Evolutionary conservation across 2,329 filamentous ascomycete genomes (phyloP).

Genomic region (Boeremia exigua): DNA sequence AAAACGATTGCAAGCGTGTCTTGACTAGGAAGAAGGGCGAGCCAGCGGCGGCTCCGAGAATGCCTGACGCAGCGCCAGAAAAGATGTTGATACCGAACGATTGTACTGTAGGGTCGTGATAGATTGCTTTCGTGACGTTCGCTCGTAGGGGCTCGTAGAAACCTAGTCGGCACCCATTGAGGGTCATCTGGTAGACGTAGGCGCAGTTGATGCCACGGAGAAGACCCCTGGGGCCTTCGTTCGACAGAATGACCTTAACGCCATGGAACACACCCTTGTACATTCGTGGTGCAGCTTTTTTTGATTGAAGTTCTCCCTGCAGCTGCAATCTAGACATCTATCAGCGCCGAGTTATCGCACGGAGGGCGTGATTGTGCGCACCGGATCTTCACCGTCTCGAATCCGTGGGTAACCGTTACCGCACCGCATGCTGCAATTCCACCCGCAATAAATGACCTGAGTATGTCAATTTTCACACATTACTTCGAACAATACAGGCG

Average conservation of each 20-base stretch:
- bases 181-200: slow-evolving; percentile 94
- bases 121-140: slow-evolving; percentile 70
- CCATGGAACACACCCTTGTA: slow-evolving; percentile 93
- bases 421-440: slow-evolving; percentile 97
- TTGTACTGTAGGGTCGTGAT: slow-evolving; percentile 76
- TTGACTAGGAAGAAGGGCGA: slow-evolving; percentile 98
- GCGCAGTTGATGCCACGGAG: slow-evolving; percentile 90
- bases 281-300: slow-evolving; percentile 81
- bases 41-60: slow-evolving; percentile 89
- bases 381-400: slow-evolving; percentile 99
- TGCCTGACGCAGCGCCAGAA: slow-evolving; percentile 84
- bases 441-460: slow-evolving; percentile 88
- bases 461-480: background rate
- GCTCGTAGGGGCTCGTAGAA: slow-evolving; percentile 96
- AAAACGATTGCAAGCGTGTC: slow-evolving; percentile 92
- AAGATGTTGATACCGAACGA: slow-evolving; percentile 92
- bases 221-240: slow-evolving; percentile 85
- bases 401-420: slow-evolving; percentile 95
- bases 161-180: slow-evolving; percentile 94
- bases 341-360: slow-evolving; percentile 22
- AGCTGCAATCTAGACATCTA: slow-evolving; percentile 75
- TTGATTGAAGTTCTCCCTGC: slow-evolving; percentile 91
- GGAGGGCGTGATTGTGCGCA: slow-evolving; percentile 51
- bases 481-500: background rate
- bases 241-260: slow-evolving; percentile 84